phyloP scores from a whole-genome alignment of 495 filamentous ascomycete genomes.

The Penicillium paradoxum region DNA sequence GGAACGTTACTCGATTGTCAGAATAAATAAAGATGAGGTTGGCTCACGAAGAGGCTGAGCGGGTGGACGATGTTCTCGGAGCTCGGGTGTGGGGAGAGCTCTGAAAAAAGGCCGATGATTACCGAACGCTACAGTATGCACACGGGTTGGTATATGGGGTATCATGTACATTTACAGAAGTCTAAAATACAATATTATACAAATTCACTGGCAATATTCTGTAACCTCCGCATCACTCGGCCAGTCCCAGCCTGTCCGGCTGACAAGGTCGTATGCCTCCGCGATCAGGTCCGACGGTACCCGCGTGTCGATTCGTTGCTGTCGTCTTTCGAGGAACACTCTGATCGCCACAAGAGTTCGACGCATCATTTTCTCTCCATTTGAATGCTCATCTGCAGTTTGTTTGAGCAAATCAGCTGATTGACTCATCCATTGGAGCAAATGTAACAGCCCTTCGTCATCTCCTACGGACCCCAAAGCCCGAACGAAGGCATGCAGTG shows the following conservation, averaged over 20 bases:
- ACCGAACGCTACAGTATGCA: conserved; percentile 9
- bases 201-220: conserved; percentile 33
- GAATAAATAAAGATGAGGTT: neutral
- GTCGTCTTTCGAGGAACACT: conserved; percentile 46
- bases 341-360: conserved; percentile 48
- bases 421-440: conserved; percentile 51
- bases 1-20: neutral
- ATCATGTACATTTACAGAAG: conserved; percentile 17
- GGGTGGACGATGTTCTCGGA: conserved; percentile 2
- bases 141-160: conserved; percentile 1
- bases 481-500: conserved; percentile 51
- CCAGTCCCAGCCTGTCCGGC: conserved; percentile 50
- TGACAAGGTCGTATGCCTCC: conserved; percentile 42
- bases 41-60: neutral
- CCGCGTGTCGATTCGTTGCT: conserved; percentile 8
- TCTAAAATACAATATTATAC: conserved; percentile 23
- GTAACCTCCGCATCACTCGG: conserved; percentile 48
- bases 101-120: conserved; percentile 19
- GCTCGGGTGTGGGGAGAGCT: conserved; percentile 27
- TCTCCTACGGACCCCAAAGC: conserved; percentile 47
- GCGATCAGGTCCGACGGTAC: conserved; percentile 23
- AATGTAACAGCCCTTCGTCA: conserved; percentile 42
- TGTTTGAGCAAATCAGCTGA: conserved; percentile 34
- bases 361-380: conserved; percentile 43
- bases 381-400: conserved; percentile 33